These are phyloP conservation scores for Penicillium ochrochloron DNA, from an alignment of 495 filamentous ascomycete species.

Conservation along the genomic window DNA sequence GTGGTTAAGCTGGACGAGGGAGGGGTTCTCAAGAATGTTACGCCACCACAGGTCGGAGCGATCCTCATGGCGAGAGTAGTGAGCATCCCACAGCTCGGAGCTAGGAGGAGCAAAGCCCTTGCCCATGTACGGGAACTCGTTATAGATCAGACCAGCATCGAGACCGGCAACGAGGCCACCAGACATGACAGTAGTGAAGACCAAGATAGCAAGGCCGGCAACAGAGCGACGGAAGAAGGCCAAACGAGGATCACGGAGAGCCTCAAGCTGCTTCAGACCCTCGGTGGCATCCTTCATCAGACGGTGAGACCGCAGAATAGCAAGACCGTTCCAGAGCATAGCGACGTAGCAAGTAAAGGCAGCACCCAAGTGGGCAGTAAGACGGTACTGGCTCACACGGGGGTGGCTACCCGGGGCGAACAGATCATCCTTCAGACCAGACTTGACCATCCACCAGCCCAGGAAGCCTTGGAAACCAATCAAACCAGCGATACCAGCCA, in stretches of 20 bases:
- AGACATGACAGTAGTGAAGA: constrained; percentile 90
- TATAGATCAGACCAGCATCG: constrained; percentile 96
- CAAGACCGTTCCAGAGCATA: constrained; percentile 92
- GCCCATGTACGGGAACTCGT: constrained; percentile 97
- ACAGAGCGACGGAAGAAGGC: constrained; percentile 74
- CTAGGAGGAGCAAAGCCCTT: constrained; percentile 76
- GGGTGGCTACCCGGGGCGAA: constrained; percentile 90
- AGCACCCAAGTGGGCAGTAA: constrained; percentile 85
- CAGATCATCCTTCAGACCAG: constrained; percentile 89
- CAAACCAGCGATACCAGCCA: constrained; percentile 82
- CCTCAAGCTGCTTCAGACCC: constrained; percentile 57
- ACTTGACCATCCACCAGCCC: constrained; percentile 99
- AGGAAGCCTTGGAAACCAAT: constrained; percentile 96
- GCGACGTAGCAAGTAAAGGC: constrained; percentile 90
- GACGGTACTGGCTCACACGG: constrained; percentile 89
- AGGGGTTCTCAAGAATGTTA: constrained; percentile 96
- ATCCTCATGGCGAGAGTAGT: constrained; percentile 82
- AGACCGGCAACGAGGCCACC: constrained; percentile 92
- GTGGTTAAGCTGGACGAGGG: constrained; percentile 92
- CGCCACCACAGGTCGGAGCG: constrained; percentile 87
- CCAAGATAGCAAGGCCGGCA: constrained; percentile 70
- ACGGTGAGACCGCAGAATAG: constrained; percentile 73
- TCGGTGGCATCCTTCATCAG: constrained; percentile 66
- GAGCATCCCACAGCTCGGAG: constrained; percentile 78
- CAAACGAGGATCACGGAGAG: constrained; percentile 67